These are phyloP conservation scores for Pisolithus orientalis DNA, from an alignment of 768 basidiomycete species.

Conservation along the genomic window DNA sequence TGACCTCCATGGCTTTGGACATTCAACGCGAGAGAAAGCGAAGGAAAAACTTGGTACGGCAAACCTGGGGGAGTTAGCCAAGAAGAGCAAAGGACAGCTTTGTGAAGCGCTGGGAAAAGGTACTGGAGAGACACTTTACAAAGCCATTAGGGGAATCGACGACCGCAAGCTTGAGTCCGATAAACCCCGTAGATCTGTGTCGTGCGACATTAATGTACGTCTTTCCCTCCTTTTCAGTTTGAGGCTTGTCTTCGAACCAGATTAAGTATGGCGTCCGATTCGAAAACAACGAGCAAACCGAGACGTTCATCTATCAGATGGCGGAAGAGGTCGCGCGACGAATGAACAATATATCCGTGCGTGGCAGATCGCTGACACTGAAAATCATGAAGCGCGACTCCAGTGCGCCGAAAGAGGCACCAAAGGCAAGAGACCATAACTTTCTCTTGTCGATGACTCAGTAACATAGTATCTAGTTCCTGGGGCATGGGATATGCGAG, in stretches of 20 bases:
- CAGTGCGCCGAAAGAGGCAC: conserved; percentile 79
- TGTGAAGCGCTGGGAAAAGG: conserved; percentile 71
- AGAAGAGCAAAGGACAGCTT: conserved; percentile 57
- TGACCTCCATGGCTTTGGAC: conserved; percentile 85
- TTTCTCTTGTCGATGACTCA: background rate
- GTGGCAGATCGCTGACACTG: conserved; percentile 71
- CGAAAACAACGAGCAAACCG: conserved; percentile 72
- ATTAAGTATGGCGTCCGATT: conserved; percentile 92
- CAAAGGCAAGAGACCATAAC: conserved; percentile 56
- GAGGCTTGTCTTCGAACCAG: conserved; percentile 2
- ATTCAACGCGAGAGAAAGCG: conserved; percentile 70
- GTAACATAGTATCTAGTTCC: conserved; percentile 47
- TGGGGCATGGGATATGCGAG: conserved; percentile 87
- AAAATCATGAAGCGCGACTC: conserved; percentile 88
- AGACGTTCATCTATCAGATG: conserved; percentile 71
- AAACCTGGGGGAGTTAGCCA: conserved; percentile 60
- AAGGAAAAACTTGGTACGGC: conserved; percentile 70
- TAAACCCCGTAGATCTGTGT: conserved; percentile 85
- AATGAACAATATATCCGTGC: conserved; percentile 59
- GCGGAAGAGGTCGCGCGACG: conserved; percentile 71
- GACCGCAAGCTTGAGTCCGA: conserved; percentile 73
- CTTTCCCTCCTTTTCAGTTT: background rate
- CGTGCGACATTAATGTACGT: conserved; percentile 91
- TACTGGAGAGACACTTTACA: conserved; percentile 81
- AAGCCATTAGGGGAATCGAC: conserved; percentile 81